Evolutionary conservation across 306 rosid species (phyloP).

Genomic region (Psophocarpus tetragonolobus): DNA sequence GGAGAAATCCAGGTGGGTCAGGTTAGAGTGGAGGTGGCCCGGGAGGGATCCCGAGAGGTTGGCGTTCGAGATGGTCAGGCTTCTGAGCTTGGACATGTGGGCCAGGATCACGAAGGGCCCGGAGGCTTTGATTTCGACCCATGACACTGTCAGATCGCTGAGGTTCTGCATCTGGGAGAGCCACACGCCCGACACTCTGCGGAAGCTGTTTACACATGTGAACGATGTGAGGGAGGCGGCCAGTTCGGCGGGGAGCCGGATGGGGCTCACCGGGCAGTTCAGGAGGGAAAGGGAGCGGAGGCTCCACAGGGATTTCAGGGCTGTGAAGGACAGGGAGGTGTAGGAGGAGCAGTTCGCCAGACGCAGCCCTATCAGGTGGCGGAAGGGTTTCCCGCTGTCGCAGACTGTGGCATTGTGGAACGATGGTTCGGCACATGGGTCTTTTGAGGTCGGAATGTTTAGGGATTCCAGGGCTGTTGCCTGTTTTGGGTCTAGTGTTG

Average conservation of each 20-base stretch:
- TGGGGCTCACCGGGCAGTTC: conserved; percentile 83
- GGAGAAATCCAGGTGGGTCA: conserved; percentile 78
- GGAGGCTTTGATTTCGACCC: conserved; percentile 53
- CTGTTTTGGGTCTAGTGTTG: conserved; percentile 85
- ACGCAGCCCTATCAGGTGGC: conserved; percentile 73
- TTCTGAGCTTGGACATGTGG: conserved; percentile 62
- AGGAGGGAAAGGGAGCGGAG: conserved; percentile 70
- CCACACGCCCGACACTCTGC: conserved; percentile 75
- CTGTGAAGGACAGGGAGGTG: conserved; percentile 81
- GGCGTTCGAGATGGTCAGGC: conserved; percentile 70
- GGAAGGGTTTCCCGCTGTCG: conserved; percentile 74
- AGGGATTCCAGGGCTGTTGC: conserved; percentile 83
- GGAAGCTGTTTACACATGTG: conserved; percentile 65
- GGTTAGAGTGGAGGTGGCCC: conserved; percentile 56
- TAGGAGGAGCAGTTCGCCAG: conserved; percentile 78
- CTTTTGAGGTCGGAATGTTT: conserved; percentile 75
- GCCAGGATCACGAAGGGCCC: conserved; percentile 84
- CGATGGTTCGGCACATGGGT: conserved; percentile 69
- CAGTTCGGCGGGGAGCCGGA: conserved; percentile 79
- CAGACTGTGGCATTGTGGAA: conserved; percentile 69
- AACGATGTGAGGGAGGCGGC: conserved; percentile 71
- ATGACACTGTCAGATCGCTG: conserved; percentile 71
- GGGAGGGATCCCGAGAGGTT: conserved; percentile 80
- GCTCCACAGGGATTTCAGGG: conserved; percentile 86
- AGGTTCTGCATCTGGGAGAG: conserved; percentile 75